phyloP scores from a whole-genome alignment of 1,284 basidiomycete genomes.

The Leccinum subrobustum region DNA sequence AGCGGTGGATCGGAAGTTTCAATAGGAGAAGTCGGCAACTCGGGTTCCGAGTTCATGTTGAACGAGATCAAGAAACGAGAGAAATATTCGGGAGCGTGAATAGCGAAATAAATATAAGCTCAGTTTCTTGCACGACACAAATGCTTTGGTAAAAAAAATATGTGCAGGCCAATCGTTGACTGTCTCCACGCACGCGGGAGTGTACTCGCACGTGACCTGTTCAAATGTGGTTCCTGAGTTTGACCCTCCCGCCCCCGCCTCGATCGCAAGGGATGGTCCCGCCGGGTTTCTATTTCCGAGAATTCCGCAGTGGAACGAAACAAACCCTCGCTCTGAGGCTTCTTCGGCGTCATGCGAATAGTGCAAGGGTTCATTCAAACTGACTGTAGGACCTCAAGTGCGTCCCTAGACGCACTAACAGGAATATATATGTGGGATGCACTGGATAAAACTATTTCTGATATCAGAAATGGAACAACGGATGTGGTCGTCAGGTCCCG shows the following conservation, averaged over 20 bases:
- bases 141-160: background rate
- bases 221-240: no score
- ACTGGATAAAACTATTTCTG: background rate
- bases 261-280: background rate
- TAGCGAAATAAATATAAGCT: constrained; percentile 4
- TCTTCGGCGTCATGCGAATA: constrained; percentile 5
- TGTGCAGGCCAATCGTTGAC: constrained; percentile 14
- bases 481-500: background rate
- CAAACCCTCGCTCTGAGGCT: background rate
- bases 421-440: background rate
- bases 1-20: constrained; percentile 35
- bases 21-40: constrained; percentile 30
- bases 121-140: constrained; percentile 2
- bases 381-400: constrained; percentile 15
- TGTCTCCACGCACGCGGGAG: constrained; percentile 16
- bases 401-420: constrained; percentile 1
- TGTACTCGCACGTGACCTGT: background rate
- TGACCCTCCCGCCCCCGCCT: background rate
- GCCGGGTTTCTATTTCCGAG: background rate
- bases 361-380: constrained; percentile 9
- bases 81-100: background rate
- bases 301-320: background rate
- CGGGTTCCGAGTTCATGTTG: constrained; percentile 22
- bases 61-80: background rate
- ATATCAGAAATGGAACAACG: background rate